Base-by-base conservation (phyloP, 306 rosid species). In the Sicyos edulis region DNA sequence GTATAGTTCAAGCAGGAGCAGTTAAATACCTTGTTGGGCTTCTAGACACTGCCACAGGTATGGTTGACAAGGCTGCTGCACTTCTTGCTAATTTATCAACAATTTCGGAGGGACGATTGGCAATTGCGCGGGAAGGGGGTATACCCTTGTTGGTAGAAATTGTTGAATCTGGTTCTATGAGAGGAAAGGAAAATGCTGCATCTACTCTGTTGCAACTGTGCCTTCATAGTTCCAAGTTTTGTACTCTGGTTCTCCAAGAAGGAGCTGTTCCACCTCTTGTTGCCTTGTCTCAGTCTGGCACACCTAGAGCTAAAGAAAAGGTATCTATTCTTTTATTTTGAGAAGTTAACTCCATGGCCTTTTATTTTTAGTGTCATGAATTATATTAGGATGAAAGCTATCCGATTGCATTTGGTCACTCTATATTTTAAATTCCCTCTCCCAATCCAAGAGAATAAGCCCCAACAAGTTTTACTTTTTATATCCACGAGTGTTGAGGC, bases 191-290 rank as follows among this genome's bases (percentile, higher is more conserved):
- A 85, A 93, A 93, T 75, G 88, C 95, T 59, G 96, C 96, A 68
- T 86, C 97, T 50, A 51, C 86, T 78, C 76, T 93, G 77, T 81
- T 90, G 84, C 98, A 93, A 74, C 77, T 93, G 19, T 88, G 98
- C 78, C 95, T 93, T 82, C 89, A 90, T 58, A 88, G 85, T 80
- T 74, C 81, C 32, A 88, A 87, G 82, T 85, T 87, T 78, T 93
- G 98, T 77, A 90, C 85, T 49, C 52, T 93, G 77, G 84, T 93
- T 85, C 87, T 93, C 53, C 97, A 88, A 84, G 98, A 93, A 90
- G 98, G 98, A 73, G 97, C 96, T 7, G 97, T 93, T 20, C 98
- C 98, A n/a, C 96, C 98, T 22, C 77, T 93, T 45, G 98, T 93
- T 71, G 96, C 89, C 74, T 80, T 93, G 69, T 88, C 96, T 40